Percentiles rank a stretch among this genome's conserved stretches.
Conservation (phyloP, 352 stramenopile genomes). For the Pythium scleroteichum region DNA sequence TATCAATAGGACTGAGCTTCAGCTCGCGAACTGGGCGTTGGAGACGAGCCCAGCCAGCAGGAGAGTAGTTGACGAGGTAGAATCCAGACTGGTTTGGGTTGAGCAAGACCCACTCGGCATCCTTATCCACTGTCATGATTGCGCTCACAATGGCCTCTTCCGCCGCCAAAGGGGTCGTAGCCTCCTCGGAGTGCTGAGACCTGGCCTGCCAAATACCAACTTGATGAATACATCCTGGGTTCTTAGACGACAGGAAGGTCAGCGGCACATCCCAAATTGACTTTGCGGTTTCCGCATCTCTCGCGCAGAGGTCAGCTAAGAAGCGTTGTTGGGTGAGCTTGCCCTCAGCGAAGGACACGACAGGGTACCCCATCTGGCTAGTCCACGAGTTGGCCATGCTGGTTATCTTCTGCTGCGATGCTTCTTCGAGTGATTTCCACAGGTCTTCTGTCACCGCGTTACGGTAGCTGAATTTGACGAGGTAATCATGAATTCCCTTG, state of each 20-base stretch:
- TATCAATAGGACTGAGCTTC: slow-evolving; percentile 79
- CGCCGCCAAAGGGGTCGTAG: slow-evolving; percentile 38
- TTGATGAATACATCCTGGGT: slow-evolving; percentile 46
- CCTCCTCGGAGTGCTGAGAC: slow-evolving; percentile 22
- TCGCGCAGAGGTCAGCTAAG: slow-evolving; percentile 86
- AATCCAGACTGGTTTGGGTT: slow-evolving; percentile 96
- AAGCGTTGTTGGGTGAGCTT: slow-evolving; percentile 92
- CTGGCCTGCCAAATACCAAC: slow-evolving; percentile 62
- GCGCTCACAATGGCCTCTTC: slow-evolving; percentile 66
- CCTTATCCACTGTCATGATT: slow-evolving; percentile 28
- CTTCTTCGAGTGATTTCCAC: slow-evolving; percentile 92
- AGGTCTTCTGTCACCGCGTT: slow-evolving; percentile 96
- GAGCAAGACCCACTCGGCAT: slow-evolving; percentile 92
- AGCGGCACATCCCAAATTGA: slow-evolving; percentile 87
- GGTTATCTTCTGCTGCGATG: slow-evolving; percentile 89
- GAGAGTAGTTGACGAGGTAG: slow-evolving; percentile 93
- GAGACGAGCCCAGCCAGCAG: slow-evolving; percentile 84
- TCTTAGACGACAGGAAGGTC: slow-evolving; percentile 55
- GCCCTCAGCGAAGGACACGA: slow-evolving; percentile 79
- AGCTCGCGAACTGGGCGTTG: slow-evolving; percentile 57
- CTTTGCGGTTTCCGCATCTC: slow-evolving; percentile 45
- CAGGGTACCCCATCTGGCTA: slow-evolving; percentile 93
- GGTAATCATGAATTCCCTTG: slow-evolving; percentile 91
- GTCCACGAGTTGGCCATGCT: slow-evolving; percentile 94
- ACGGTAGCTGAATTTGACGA: slow-evolving; percentile 90